A percentile compares a stretch with the other conserved stretches of the same genome.
phyloP scores from a whole-genome alignment of 2,329 filamentous ascomycete species.

The Botrytis tulipae region DNA sequence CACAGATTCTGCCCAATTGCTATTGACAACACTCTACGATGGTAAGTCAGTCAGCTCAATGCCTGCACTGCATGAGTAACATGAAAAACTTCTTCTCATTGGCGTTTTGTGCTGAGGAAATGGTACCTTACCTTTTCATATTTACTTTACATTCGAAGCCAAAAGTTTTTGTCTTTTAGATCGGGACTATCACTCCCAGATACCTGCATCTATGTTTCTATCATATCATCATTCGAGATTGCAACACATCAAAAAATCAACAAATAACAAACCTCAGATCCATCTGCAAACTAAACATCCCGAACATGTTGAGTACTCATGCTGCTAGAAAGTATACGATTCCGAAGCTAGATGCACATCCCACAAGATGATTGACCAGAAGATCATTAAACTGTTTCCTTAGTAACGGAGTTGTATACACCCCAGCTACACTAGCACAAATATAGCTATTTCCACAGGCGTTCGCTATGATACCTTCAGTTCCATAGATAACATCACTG shows the following conservation, averaged over 20 bases:
- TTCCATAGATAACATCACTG: not conserved
- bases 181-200: not conserved
- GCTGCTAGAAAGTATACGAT: not conserved
- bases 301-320: not conserved
- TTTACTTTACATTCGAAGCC: not conserved
- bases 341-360: not conserved
- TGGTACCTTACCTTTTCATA: not conserved
- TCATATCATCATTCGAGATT: not conserved
- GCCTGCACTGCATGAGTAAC: not conserved
- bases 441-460: not conserved
- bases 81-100: not conserved
- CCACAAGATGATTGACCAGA: not conserved
- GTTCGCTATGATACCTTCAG: not conserved
- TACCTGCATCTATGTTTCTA: not conserved
- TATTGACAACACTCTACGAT: not conserved
- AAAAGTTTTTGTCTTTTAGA: not conserved
- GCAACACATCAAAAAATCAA: not conserved
- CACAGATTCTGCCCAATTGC: not conserved
- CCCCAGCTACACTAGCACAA: not conserved
- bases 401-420: accelerated
- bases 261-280: not conserved
- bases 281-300: not conserved
- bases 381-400: not conserved
- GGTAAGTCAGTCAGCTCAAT: not conserved
- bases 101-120: not conserved